Base-by-base conservation (phyloP, 257 asterid species). In the Plantago major region DNA sequence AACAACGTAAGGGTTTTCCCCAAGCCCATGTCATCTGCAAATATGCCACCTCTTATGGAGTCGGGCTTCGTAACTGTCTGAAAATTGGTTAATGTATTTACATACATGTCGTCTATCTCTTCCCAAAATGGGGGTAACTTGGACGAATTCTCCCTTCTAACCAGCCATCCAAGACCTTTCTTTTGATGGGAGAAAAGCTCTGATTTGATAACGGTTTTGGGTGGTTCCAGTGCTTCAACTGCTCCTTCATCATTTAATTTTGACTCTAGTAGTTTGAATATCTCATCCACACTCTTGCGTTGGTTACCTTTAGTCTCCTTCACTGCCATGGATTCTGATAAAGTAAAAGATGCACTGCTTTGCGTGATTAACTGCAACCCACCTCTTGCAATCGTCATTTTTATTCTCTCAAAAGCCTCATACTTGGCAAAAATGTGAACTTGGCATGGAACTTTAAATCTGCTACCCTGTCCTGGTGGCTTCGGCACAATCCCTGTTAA, bases 11-110 rank as follows among this genome's bases (percentile, higher is more conserved):
- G 85, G 11, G 91, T 81, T 70, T 84, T 84, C 1, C 91, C 91
- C 63, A 84, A 73, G 30, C 91, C 91, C 91, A 81, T 84, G 48
- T 84, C 91, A 74, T 84, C 91, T 26, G 91, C 91, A 43, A 84
- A 84, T 37, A 84, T 81, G 44, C 91, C 91, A 42, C 91, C 91
- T 67, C 76, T 70, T 13, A 80, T 66, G 14, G 88, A 85, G 67
- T 76, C 84, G 1, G 91, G 91, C 53, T 65, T 65, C 46, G 61
- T 75, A 48, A 37, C 55, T 3, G 84, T 72, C 18, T 63, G 58
- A 58, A 66, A 67, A 69, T 77, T 76, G 11, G 87, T 84, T 55
- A 84, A 63, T 12, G 70, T 79, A 68, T 84, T 81, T 18, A 70
- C 62, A 60, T 71, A 81, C 56, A 63, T 53, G 8, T 83, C 78